These are phyloP conservation scores for Amniculicola lignicola DNA, from an alignment of 495 filamentous ascomycete species.

Conservation along the genomic window DNA sequence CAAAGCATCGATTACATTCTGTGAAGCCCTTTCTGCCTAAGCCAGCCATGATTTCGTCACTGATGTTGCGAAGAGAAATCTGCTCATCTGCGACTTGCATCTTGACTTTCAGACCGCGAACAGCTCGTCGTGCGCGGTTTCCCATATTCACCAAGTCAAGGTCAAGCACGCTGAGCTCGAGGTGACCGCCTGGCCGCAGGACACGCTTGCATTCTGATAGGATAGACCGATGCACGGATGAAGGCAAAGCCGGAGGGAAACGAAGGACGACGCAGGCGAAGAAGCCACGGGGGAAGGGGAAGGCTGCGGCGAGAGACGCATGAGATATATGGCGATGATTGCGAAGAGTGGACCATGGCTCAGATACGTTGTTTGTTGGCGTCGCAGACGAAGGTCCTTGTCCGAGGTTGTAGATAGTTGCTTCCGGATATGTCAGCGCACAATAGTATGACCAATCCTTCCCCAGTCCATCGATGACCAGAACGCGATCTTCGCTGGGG, in stretches of 20 bases:
- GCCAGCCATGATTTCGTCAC: constrained; percentile 73
- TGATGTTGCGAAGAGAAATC: constrained; percentile 67
- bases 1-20: constrained; percentile 79
- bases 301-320: constrained; percentile 59
- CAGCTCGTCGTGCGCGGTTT: constrained; percentile 66
- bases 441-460: constrained; percentile 98
- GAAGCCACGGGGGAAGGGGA: constrained; percentile 83
- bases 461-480: constrained; percentile 89
- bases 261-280: constrained; percentile 85
- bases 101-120: constrained; percentile 73
- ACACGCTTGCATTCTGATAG: constrained; percentile 88
- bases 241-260: constrained; percentile 74
- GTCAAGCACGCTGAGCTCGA: constrained; percentile 52
- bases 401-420: constrained; percentile 81
- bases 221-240: constrained; percentile 71
- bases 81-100: constrained; percentile 62
- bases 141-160: constrained; percentile 47
- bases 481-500: constrained; percentile 56
- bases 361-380: constrained; percentile 47
- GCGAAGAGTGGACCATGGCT: constrained; percentile 49
- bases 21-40: constrained; percentile 77
- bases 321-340: constrained; percentile 78
- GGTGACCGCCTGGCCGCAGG: constrained; percentile 80
- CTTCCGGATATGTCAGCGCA: constrained; percentile 82
- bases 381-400: constrained; percentile 41